Percentiles rank a stretch among this genome's conserved stretches.
Conservation (phyloP, 2,329 filamentous ascomycete genomes). For the Xylariaceae sp. region DNA sequence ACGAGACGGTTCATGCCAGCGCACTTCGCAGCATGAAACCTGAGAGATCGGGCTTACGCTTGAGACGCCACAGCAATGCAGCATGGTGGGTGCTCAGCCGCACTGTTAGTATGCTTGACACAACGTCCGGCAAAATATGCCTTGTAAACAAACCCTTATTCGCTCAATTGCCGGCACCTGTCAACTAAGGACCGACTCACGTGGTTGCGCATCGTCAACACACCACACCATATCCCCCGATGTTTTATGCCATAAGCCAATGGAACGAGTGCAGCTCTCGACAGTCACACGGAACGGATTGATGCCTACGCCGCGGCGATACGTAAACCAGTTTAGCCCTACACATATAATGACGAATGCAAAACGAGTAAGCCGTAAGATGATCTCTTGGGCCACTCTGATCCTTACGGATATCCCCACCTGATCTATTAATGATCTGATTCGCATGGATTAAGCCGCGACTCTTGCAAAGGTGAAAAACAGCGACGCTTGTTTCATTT, state of each 20-base stretch:
- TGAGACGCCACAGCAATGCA: constrained; percentile 7
- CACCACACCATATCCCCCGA: constrained; percentile 2
- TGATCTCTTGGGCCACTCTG: constrained; percentile 5
- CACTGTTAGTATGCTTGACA: not conserved
- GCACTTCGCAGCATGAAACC: not conserved
- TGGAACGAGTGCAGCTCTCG: constrained; percentile 10
- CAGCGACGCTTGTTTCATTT: constrained; percentile 1
- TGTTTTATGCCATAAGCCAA: constrained; percentile 4
- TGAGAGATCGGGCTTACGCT: constrained; percentile 4
- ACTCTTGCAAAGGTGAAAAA: not conserved
- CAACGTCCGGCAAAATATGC: not conserved
- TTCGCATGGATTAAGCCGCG: constrained; percentile 14
- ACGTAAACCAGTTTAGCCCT: not conserved
- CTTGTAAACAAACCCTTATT: not conserved
- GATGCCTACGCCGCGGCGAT: not conserved
- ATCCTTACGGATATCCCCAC: constrained; percentile 26
- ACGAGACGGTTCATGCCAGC: not conserved
- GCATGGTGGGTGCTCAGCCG: constrained; percentile 3
- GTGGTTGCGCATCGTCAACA: constrained; percentile 2
- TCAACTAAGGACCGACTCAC: constrained; percentile 18
- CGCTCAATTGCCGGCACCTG: constrained; percentile 4
- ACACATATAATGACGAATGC: not conserved
- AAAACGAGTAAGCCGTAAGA: not conserved
- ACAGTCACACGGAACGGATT: constrained; percentile 3
- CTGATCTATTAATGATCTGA: not conserved